A percentile compares a stretch with the other conserved stretches of the same genome.
These are phyloP conservation scores for Solanum sejunctum DNA, from an alignment of 257 asterid genomes.

Conservation along the genomic window DNA sequence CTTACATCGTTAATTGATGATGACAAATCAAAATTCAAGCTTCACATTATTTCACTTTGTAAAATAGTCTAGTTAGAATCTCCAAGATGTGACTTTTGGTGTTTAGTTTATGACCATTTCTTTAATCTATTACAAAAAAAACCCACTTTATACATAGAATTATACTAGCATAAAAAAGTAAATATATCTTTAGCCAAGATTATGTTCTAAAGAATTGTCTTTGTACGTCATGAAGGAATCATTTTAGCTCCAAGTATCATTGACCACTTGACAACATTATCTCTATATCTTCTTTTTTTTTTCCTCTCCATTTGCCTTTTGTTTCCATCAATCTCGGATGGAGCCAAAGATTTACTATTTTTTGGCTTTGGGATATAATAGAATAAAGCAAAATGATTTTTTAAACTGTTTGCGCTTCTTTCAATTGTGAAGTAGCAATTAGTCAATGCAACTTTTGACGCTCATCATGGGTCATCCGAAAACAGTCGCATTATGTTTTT, in stretches of 20 bases:
- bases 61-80: background rate
- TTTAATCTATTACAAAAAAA: background rate
- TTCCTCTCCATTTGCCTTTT: background rate
- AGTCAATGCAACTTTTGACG: no score
- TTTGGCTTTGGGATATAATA: no score
- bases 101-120: background rate
- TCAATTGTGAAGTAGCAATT: no score
- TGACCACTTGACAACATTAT: background rate
- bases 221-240: background rate
- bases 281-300: background rate
- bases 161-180: background rate
- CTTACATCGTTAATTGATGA: background rate
- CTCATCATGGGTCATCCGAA: no score
- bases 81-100: background rate
- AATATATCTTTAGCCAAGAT: background rate
- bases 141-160: background rate
- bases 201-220: background rate
- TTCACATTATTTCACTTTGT: background rate
- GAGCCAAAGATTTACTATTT: no score
- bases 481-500: no score
- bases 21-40: background rate
- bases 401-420: no score
- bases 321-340: no score
- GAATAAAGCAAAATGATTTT: no score
- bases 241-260: background rate